Percentiles rank a stretch among this genome's conserved stretches.
Conservation (phyloP, 1,284 basidiomycete genomes). For the Boletus smithii region DNA sequence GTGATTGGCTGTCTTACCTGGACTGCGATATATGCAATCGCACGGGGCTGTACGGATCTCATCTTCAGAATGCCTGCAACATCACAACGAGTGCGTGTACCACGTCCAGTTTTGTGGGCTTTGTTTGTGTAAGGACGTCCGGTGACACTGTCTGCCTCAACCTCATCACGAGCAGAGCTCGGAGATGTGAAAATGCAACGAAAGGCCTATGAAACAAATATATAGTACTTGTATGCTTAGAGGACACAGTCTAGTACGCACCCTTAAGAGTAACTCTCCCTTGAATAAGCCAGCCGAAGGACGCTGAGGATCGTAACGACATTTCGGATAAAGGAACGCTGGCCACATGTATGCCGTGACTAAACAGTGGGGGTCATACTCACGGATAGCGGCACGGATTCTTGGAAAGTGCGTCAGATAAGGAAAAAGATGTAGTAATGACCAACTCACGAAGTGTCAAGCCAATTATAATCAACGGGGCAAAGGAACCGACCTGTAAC, state of each 20-base stretch:
- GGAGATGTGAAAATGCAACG: constrained; percentile 32
- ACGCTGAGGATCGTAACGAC: constrained; percentile 8
- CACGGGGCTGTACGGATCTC: constrained; percentile 4
- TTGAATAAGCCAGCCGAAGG: constrained; percentile 23
- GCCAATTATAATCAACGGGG: constrained; percentile 30
- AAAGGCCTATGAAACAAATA: constrained; percentile 22
- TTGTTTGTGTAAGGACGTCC: not conserved
- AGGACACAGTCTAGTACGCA: too few species aligned
- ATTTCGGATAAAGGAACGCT: constrained; percentile 14
- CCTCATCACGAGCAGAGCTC: constrained; percentile 17
- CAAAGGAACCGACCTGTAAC: constrained; percentile 27
- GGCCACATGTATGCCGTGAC: constrained; percentile 19
- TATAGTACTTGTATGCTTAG: too few species aligned
- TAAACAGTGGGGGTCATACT: constrained; percentile 13
- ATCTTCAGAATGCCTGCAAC: constrained; percentile 9
- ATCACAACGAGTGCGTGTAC: not conserved
- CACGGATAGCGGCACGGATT: constrained; percentile 11
- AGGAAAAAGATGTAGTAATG: too few species aligned
- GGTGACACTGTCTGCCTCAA: not conserved
- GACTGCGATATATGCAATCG: constrained; percentile 13
- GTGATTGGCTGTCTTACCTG: constrained; percentile 4
- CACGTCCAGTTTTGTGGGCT: not conserved
- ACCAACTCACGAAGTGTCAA: constrained; percentile 16
- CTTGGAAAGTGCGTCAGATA: constrained; percentile 1
- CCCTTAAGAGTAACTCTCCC: constrained; percentile 24